These are phyloP conservation scores for Fusarium sp. DNA, from an alignment of 2,329 filamentous ascomycete genomes.

Conservation along the genomic window DNA sequence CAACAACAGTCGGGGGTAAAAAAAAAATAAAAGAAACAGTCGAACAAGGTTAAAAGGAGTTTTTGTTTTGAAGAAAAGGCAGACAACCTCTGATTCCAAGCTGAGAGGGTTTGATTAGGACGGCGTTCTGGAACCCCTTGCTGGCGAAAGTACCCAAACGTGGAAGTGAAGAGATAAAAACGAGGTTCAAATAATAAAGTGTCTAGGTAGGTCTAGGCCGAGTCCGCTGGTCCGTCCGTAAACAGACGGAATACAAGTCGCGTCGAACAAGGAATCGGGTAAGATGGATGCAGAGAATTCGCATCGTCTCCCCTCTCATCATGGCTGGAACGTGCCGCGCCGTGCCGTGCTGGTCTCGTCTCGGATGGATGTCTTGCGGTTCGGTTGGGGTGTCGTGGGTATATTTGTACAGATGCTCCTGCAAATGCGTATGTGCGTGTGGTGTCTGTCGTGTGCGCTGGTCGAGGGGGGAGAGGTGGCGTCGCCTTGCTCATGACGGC, in stretches of 20 bases:
- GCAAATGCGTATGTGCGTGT: slow-evolving; percentile 45
- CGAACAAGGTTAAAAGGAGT: slow-evolving; percentile 25
- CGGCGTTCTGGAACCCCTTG: slow-evolving; percentile 35
- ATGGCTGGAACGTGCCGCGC: neutral
- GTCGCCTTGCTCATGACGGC: slow-evolving; percentile 45
- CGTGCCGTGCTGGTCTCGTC: slow-evolving; percentile 9
- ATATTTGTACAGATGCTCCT: slow-evolving; percentile 46
- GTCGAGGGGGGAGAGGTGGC: slow-evolving; percentile 29
- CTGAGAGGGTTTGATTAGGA: slow-evolving; percentile 38
- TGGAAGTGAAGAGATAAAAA: slow-evolving; percentile 38
- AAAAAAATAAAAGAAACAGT: slow-evolving; percentile 16
- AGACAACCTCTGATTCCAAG: slow-evolving; percentile 36
- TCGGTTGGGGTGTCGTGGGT: slow-evolving; percentile 42
- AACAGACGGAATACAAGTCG: slow-evolving; percentile 37
- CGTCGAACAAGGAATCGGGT: slow-evolving; percentile 36
- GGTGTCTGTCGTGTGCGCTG: slow-evolving; percentile 42
- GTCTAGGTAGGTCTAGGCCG: slow-evolving; percentile 44
- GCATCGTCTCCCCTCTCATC: slow-evolving; percentile 37
- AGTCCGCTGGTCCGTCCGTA: slow-evolving; percentile 39
- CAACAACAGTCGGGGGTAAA: neutral
- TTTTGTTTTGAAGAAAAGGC: slow-evolving; percentile 29
- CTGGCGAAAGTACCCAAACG: slow-evolving; percentile 43
- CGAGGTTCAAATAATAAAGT: slow-evolving; percentile 42
- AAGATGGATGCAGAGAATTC: slow-evolving; percentile 38
- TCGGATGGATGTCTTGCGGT: slow-evolving; percentile 39